Evolutionary conservation across 306 rosid genomes (phyloP).

Genomic region (Castanea mollissima): DNA sequence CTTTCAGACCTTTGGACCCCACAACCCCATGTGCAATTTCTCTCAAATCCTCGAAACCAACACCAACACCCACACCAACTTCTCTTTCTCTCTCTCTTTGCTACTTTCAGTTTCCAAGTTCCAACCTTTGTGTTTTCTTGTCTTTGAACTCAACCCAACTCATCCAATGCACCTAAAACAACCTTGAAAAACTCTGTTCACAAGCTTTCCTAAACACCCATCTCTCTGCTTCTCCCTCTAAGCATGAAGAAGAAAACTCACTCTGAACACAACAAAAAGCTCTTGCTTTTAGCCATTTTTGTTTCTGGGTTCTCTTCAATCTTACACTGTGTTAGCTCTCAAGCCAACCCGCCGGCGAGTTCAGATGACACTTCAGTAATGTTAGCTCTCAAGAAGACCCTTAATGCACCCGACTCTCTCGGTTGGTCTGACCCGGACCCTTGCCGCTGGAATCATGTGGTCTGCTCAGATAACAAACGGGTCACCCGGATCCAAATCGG

Average conservation of each 20-base stretch:
- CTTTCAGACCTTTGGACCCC: conserved; percentile 37
- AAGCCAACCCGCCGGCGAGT: conserved; percentile 24
- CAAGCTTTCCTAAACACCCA: too few species aligned
- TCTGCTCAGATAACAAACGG: conserved; percentile 44
- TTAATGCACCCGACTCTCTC: conserved; percentile 39
- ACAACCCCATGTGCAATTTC: conserved; percentile 41
- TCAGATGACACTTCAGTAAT: conserved; percentile 47
- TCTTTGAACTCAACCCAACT: background rate
- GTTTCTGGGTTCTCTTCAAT: conserved; percentile 28
- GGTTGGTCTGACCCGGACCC: conserved; percentile 72
- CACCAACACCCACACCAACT: background rate
- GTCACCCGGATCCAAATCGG: conserved; percentile 71
- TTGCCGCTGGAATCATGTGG: conserved; percentile 48
- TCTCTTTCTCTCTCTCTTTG: background rate
- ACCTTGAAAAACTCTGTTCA: background rate
- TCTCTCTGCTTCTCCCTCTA: background rate
- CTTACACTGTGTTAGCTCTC: conserved; percentile 34
- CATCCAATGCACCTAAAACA: background rate
- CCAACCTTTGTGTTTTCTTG: background rate
- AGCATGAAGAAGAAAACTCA: conserved; percentile 32
- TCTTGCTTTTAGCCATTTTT: conserved; percentile 11
- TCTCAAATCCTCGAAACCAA: conserved; percentile 1
- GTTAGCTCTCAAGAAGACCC: conserved; percentile 52
- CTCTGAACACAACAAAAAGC: conserved; percentile 1
- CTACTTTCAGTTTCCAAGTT: background rate